Conservation (phyloP, 2,329 filamentous ascomycete species). For the Colletotrichum viniferum region DNA sequence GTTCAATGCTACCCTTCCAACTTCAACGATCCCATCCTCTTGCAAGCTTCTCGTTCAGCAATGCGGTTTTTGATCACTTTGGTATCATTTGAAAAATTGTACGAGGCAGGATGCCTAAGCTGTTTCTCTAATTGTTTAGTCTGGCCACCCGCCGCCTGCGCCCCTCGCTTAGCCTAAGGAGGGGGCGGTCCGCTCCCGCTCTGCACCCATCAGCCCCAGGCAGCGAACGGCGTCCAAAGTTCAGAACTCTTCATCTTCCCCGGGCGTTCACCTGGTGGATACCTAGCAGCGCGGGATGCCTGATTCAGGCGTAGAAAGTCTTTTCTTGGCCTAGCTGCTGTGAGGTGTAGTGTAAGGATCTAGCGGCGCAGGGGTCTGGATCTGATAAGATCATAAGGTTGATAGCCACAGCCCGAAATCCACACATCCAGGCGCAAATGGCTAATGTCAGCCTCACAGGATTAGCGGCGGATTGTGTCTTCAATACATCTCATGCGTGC, state of each 20-base stretch:
- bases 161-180: too few relatives aligned
- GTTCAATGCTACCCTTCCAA: too few relatives aligned
- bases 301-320: rapidly evolving
- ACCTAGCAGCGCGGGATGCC: not conserved
- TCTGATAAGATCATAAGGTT: not conserved
- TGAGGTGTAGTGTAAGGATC: not conserved
- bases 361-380: not conserved
- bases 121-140: too few relatives aligned
- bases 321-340: rapidly evolving
- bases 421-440: not conserved
- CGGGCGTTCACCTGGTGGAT: not conserved
- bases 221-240: not conserved
- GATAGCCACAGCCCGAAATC: not conserved
- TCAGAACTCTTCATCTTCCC: rapidly evolving
- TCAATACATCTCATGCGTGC: rapidly evolving
- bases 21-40: too few relatives aligned
- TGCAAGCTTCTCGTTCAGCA: too few relatives aligned
- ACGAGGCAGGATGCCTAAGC: too few relatives aligned
- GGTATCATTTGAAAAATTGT: too few relatives aligned
- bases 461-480: not conserved
- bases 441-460: not conserved
- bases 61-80: too few relatives aligned
- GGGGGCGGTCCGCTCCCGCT: not conserved
- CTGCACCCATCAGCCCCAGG: not conserved
- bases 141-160: too few relatives aligned